phyloP scores from a whole-genome alignment of 352 stramenopile genomes.

The Aphanomyces stellatus region DNA sequence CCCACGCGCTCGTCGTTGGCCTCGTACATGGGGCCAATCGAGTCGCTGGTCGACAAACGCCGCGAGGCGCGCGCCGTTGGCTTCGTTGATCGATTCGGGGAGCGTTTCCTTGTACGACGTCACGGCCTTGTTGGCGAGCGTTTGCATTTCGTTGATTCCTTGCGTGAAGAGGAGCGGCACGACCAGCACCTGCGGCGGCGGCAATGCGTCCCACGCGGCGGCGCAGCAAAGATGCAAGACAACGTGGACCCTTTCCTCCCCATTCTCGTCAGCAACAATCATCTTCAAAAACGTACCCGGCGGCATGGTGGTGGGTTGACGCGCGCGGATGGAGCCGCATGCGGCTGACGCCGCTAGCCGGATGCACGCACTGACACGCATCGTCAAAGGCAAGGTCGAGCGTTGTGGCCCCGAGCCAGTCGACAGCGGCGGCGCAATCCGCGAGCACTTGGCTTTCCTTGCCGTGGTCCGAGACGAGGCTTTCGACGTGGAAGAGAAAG shows the following conservation, averaged over 20 bases:
- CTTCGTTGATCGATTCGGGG: constrained; percentile 64
- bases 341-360: constrained; percentile 21
- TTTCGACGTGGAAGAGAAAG: constrained; percentile 87
- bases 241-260: constrained; percentile 42
- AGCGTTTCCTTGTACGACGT: constrained; percentile 48
- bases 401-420: constrained; percentile 66
- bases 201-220: constrained; percentile 24
- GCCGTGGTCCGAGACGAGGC: constrained; percentile 88
- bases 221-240: constrained; percentile 50
- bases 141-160: constrained; percentile 79
- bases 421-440: constrained; percentile 71
- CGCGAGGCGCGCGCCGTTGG: constrained; percentile 42
- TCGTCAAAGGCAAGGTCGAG: constrained; percentile 75
- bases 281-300: no score
- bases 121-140: constrained; percentile 54
- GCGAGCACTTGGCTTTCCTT: constrained; percentile 95
- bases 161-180: constrained; percentile 65
- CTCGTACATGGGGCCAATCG: background rate
- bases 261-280: no score
- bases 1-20: constrained; percentile 32
- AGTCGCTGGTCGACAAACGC: constrained; percentile 35
- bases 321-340: no score
- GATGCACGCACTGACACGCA: constrained; percentile 20
- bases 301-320: no score
- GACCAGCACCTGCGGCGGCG: constrained; percentile 37